Evolutionary conservation across 2,329 filamentous ascomycete species (phyloP), one percentile per base, ranked within the genome.

Genomic region (Neurospora crassa): DNA sequence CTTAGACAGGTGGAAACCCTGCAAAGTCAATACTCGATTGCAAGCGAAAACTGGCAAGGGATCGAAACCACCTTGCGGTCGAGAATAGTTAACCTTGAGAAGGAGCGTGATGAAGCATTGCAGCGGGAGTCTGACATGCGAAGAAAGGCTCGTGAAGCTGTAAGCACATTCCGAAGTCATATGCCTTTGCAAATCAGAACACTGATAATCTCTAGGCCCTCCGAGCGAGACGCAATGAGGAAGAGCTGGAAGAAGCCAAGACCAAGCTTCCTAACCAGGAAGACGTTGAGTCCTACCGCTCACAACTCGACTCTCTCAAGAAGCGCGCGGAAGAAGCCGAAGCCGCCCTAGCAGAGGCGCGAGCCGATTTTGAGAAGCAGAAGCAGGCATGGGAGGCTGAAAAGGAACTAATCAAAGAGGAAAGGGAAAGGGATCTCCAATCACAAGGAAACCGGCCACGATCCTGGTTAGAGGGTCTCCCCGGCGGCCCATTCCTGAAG

Each of bases 1-100:
- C 84, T 98, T 63, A 90, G 96, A 53, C 96, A 99, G 81, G 92
- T 99, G 70, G 96, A 99, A 82, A 97, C 93, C 0, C 83, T 99
- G 45, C 96, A 99, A 80, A 96, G 92, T 7, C 96, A 99, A 79
- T 97, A 99, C 81, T 90, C 94, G 0, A 90, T 96, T 70, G 96
- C 96, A 1, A 96, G 93, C 75, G 93, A 97, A 78, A 99, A 99
- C 77, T 99, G 96, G 96, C 94, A 97, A 78, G 93, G 94, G 0
- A 96, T 99, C 73, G 95, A 99, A 80, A 89, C 92, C 11, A 96
- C 92, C 2, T 82, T 99, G 41, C 87, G 95, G 69, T 89, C 92
- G 29, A 89, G 94, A 71, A 86, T 96, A 12, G 86, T 90, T 4
- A 90, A 84, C 68, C 84, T 98, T 11, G 96, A 99, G 79, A 96